phyloP scores from a whole-genome alignment of 2,329 filamentous ascomycete genomes.

The Chaetomium globosum region DNA sequence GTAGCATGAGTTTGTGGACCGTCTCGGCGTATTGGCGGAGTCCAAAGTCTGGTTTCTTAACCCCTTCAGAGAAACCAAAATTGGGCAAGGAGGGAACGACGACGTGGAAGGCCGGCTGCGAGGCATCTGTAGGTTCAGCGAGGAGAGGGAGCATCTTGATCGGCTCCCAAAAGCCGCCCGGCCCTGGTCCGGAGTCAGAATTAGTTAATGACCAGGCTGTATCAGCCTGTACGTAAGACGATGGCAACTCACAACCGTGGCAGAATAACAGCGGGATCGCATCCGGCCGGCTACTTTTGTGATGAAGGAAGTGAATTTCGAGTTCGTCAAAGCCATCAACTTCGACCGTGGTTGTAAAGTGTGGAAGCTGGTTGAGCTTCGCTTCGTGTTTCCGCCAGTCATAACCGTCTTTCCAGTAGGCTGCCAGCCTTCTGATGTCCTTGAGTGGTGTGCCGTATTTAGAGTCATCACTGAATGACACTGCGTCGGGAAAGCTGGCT shows the following conservation, averaged over 20 bases:
- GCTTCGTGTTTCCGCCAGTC: conserved; percentile 10
- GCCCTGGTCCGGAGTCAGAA: background rate
- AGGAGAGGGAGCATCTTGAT: conserved; percentile 9
- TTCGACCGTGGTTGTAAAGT: conserved; percentile 3
- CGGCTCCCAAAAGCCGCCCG: conserved; percentile 4
- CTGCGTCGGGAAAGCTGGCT: background rate
- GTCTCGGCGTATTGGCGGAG: conserved; percentile 5
- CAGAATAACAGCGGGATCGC: conserved; percentile 2
- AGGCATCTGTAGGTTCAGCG: background rate
- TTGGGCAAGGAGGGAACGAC: conserved; percentile 9
- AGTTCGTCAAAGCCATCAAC: conserved; percentile 2
- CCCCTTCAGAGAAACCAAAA: conserved; percentile 1
- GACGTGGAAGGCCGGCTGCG: conserved; percentile 1
- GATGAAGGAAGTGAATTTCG: conserved; percentile 9
- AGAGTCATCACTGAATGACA: background rate
- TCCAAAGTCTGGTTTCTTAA: background rate
- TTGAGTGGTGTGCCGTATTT: conserved; percentile 2
- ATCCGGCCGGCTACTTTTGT: conserved; percentile 3
- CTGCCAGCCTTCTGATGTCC: background rate
- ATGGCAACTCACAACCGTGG: conserved; percentile 3
- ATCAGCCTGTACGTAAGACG: background rate
- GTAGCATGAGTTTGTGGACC: conserved; percentile 2
- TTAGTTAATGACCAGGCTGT: too few relatives aligned
- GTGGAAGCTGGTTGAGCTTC: conserved; percentile 6
- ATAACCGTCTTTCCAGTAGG: conserved; percentile 2